These are phyloP conservation scores for Trypanosoma theileri DNA, from an alignment of 208 protist genomes.

Conservation along the genomic window DNA sequence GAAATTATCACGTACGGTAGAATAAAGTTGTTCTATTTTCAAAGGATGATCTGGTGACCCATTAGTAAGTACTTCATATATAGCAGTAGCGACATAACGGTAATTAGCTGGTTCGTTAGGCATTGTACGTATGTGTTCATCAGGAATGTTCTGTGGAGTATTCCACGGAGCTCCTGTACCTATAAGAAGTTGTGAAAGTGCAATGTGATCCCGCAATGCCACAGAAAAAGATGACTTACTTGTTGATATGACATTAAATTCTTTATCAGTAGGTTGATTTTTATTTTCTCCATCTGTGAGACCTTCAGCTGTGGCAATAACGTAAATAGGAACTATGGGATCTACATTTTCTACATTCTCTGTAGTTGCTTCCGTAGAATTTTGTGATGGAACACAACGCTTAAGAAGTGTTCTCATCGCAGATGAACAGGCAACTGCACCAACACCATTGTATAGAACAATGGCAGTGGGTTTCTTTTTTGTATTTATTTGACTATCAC, in stretches of 20 bases:
- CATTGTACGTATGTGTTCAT: constrained; percentile 56
- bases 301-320: constrained; percentile 58
- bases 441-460: constrained; percentile 66
- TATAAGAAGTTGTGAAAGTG: constrained; percentile 61
- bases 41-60: not conserved
- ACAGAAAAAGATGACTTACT: constrained; percentile 11
- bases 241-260: not conserved
- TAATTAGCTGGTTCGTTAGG: constrained; percentile 85
- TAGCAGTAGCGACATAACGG: constrained; percentile 44
- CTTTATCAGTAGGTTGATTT: not conserved
- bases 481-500: too few relatives aligned
- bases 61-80: constrained; percentile 39
- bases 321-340: constrained; percentile 35
- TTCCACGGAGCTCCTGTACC: constrained; percentile 63
- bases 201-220: constrained; percentile 17
- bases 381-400: constrained; percentile 1
- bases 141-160: constrained; percentile 75
- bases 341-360: not conserved
- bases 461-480: constrained; percentile 40
- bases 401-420: constrained; percentile 52
- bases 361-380: not conserved
- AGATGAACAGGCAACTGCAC: constrained; percentile 39
- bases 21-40: constrained; percentile 26
- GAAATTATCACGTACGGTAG: constrained; percentile 43
- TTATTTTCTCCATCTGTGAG: constrained; percentile 20